Conservation (phyloP, 768 basidiomycete species). For the Rhodotorula graminis region DNA sequence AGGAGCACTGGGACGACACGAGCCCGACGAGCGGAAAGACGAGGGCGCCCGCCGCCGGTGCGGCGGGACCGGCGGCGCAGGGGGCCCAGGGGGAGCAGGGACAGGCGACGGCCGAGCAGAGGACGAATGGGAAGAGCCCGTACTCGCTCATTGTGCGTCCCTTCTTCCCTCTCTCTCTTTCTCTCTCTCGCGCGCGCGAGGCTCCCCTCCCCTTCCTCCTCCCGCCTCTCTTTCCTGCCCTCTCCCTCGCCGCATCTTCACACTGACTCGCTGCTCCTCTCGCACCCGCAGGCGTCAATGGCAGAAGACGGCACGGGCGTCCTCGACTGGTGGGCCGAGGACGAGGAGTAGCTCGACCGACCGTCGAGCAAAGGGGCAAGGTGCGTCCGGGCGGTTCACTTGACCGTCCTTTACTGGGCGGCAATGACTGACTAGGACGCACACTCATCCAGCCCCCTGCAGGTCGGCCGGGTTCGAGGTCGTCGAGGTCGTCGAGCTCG, state of each 20-base stretch:
- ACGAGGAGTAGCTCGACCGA: background rate
- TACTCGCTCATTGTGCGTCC: slow-evolving; percentile 46
- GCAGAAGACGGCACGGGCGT: slow-evolving; percentile 49
- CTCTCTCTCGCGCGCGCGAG: too few relatives aligned
- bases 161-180: background rate
- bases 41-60: background rate
- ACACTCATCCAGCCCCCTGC: too few relatives aligned
- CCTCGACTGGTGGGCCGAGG: slow-evolving; percentile 48
- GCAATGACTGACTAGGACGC: too few relatives aligned
- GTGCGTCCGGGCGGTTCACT: background rate
- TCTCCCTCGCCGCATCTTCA: too few relatives aligned
- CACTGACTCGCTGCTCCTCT: too few relatives aligned
- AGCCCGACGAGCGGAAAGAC: slow-evolving; percentile 34
- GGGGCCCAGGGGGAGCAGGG: background rate
- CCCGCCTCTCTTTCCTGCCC: background rate
- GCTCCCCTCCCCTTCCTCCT: background rate
- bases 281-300: slow-evolving; percentile 46
- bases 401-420: too few relatives aligned
- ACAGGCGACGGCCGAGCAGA: background rate
- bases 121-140: slow-evolving; percentile 41
- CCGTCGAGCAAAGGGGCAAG: background rate
- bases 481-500: too few relatives aligned
- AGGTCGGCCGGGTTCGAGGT: too few relatives aligned
- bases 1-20: slow-evolving; percentile 41
- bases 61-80: background rate